Conservation (phyloP, 805 yeast genomes). For the Yueomyces sinensis region DNA sequence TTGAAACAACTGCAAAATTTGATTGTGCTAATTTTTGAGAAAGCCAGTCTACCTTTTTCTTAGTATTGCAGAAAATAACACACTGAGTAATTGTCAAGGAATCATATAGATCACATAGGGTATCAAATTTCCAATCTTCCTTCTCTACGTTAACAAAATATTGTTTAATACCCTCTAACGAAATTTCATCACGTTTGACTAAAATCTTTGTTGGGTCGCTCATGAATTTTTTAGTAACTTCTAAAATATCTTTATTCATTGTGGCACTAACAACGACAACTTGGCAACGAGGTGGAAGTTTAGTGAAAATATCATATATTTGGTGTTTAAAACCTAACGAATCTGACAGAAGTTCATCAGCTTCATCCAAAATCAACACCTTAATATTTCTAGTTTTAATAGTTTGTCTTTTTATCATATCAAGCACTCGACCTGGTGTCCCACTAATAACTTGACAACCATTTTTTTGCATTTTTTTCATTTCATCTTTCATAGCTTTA, state of each 20-base stretch:
- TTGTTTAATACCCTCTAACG: conserved; percentile 92
- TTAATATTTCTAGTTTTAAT: conserved; percentile 64
- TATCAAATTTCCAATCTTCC: conserved; percentile 92
- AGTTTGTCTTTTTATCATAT: conserved; percentile 76
- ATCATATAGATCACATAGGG: conserved; percentile 89
- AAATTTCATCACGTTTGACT: conserved; percentile 90
- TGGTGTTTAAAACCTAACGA: conserved; percentile 88
- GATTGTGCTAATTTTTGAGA: conserved; percentile 59
- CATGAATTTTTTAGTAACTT: conserved; percentile 87
- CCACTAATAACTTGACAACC: conserved; percentile 93
- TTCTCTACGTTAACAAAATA: conserved; percentile 80
- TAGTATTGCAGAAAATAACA: conserved; percentile 94
- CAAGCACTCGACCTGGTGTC: conserved; percentile 92
- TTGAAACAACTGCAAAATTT: conserved; percentile 84
- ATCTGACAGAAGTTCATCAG: conserved; percentile 84
- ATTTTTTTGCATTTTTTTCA: conserved; percentile 48
- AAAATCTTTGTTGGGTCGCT: conserved; percentile 86
- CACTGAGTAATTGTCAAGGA: conserved; percentile 94
- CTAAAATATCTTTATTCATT: conserved; percentile 83
- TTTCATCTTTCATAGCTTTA: conserved; percentile 68
- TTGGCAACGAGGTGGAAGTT: conserved; percentile 80
- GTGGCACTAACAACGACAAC: conserved; percentile 94
- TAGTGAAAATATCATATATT: conserved; percentile 83
- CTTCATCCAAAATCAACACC: conserved; percentile 89
- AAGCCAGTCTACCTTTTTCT: conserved; percentile 84